A percentile compares a stretch with the other conserved stretches of the same genome.
Conservation (phyloP, 1,284 basidiomycete species). For the Malassezia cuniculi region DNA sequence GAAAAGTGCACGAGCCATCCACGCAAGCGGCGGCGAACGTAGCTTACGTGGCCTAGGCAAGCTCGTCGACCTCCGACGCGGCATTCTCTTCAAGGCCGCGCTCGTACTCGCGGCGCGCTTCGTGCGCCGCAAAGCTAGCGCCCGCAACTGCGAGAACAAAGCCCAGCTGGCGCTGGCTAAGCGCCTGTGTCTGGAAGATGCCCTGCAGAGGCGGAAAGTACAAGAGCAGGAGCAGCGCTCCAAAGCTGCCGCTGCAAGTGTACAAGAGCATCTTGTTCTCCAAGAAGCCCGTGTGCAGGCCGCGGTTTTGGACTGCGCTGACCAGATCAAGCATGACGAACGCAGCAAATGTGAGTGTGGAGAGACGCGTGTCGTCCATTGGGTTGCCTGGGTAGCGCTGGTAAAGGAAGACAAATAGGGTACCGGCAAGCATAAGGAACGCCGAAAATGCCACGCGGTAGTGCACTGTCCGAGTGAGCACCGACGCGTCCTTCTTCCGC, state of each 20-base stretch:
- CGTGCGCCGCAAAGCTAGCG: constrained; percentile 62
- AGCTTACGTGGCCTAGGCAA: too few relatives aligned
- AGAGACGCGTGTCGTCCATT: constrained; percentile 19
- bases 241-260: constrained; percentile 69
- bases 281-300: constrained; percentile 44
- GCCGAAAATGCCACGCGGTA: constrained; percentile 77
- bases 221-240: constrained; percentile 70
- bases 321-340: constrained; percentile 95
- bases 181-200: constrained; percentile 81
- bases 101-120: constrained; percentile 67
- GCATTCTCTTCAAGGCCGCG: constrained; percentile 35
- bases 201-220: constrained; percentile 81
- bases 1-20: constrained; percentile 16
- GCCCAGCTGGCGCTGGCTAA: constrained; percentile 58
- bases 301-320: constrained; percentile 84
- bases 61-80: too few relatives aligned
- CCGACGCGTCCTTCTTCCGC: constrained; percentile 71
- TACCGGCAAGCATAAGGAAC: constrained; percentile 74
- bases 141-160: constrained; percentile 61
- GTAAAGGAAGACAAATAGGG: constrained; percentile 66
- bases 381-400: constrained; percentile 49
- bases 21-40: constrained; percentile 8
- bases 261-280: constrained; percentile 73
- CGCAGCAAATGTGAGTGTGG: constrained; percentile 64
- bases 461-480: constrained; percentile 63